phyloP scores from a whole-genome alignment of 805 yeast genomes.

The Lipomyces sp. region DNA sequence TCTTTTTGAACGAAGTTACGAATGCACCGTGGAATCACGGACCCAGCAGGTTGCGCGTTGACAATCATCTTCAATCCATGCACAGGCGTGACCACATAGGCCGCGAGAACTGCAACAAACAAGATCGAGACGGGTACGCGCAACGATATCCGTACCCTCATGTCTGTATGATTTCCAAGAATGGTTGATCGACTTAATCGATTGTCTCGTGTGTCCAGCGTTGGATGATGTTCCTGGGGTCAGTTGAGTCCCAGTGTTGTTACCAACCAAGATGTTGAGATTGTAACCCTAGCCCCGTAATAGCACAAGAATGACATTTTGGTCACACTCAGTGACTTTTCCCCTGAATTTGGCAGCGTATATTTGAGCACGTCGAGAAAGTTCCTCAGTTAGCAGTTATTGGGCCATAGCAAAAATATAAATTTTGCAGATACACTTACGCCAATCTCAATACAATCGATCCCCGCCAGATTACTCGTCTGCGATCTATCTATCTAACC shows the following conservation, averaged over 20 bases:
- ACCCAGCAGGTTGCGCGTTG: slow-evolving; percentile 29
- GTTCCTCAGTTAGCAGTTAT: slow-evolving; percentile 4
- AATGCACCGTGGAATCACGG: slow-evolving; percentile 70
- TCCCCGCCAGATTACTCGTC: not conserved
- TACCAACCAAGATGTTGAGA: not conserved
- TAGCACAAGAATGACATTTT: no score
- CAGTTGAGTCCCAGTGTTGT: no score
- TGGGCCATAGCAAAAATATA: not conserved
- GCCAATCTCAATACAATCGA: not conserved
- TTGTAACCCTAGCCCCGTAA: not conserved
- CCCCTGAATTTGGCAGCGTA: slow-evolving; percentile 7
- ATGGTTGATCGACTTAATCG: not conserved
- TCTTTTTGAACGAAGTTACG: slow-evolving; percentile 89
- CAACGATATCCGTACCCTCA: not conserved
- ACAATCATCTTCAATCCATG: slow-evolving; percentile 34
- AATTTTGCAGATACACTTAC: not conserved
- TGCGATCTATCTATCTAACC: no score
- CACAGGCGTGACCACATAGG: slow-evolving; percentile 13
- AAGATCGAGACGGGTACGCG: not conserved
- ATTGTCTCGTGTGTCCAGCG: not conserved
- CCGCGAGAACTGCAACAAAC: not conserved
- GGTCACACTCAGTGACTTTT: no score
- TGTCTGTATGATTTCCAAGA: not conserved
- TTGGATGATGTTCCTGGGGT: not conserved
- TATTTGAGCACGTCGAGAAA: slow-evolving; percentile 17